Percentiles rank a stretch among this genome's conserved stretches.
Evolutionary conservation across 495 filamentous ascomycete species (phyloP).

Genomic region (Astrocystis sublimbata): DNA sequence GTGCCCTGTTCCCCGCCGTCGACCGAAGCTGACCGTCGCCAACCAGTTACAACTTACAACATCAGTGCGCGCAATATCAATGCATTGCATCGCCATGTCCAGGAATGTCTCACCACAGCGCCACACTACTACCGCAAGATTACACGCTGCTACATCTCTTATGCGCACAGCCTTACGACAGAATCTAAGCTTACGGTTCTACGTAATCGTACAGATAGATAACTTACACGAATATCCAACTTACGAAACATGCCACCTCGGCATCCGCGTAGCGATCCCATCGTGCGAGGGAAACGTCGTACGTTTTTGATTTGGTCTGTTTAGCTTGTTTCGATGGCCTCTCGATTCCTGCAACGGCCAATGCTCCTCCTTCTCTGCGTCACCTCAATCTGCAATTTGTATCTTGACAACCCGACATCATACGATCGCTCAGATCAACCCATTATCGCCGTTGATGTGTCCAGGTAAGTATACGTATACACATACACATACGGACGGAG

Average conservation of each 20-base stretch:
- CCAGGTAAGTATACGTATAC: too few relatives aligned
- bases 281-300: background rate
- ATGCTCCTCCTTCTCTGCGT: background rate
- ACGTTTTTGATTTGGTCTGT: slow-evolving; percentile 3
- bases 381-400: background rate
- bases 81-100: background rate
- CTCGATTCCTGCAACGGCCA: background rate
- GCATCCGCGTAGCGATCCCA: background rate
- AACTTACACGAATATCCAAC: background rate
- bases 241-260: background rate
- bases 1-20: background rate
- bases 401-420: background rate
- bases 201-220: too few relatives aligned
- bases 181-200: too few relatives aligned
- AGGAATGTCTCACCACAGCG: slow-evolving; percentile 10
- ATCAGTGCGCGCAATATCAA: too few relatives aligned
- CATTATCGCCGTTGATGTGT: background rate
- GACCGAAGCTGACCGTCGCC: background rate
- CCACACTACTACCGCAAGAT: too few relatives aligned
- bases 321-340: background rate
- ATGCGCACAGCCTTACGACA: too few relatives aligned
- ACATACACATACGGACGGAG: too few relatives aligned
- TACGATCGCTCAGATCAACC: slow-evolving; percentile 11
- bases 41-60: background rate
- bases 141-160: too few relatives aligned